Percentiles rank a stretch among this genome's conserved stretches.
Evolutionary conservation across 177 flowering plant species (phyloP).

Genomic region (Vitis hybrid): DNA sequence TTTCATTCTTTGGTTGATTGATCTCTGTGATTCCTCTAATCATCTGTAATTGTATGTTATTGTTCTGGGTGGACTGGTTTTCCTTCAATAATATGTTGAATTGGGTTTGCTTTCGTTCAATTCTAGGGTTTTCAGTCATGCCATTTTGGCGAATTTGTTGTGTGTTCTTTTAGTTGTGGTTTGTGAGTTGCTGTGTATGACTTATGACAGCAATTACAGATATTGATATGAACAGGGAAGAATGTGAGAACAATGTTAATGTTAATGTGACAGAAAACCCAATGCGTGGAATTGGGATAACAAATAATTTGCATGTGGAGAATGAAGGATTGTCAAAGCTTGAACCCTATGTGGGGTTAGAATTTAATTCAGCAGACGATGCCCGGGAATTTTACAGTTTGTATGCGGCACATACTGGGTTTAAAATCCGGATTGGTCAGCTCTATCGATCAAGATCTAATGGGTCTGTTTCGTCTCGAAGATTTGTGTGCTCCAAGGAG

Average conservation of each 20-base stretch:
- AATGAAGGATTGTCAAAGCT: conserved; percentile 27
- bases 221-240: conserved; percentile 18
- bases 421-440: conserved; percentile 60
- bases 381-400: conserved; percentile 57
- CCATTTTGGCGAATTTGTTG: background rate
- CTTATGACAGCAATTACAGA: conserved; percentile 21
- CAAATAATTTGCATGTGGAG: conserved; percentile 12
- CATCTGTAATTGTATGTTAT: background rate
- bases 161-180: background rate
- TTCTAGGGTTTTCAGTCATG: background rate
- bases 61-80: background rate
- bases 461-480: conserved; percentile 58
- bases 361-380: conserved; percentile 60
- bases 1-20: background rate
- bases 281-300: conserved; percentile 16
- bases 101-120: background rate
- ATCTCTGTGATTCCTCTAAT: background rate
- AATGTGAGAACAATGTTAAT: conserved; percentile 19
- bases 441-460: conserved; percentile 60
- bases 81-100: background rate
- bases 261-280: conserved; percentile 26
- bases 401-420: conserved; percentile 56
- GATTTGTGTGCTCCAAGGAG: conserved; percentile 69
- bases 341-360: conserved; percentile 56
- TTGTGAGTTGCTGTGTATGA: background rate